phyloP scores from a whole-genome alignment of 208 protist species.

The Trypanosoma cruzi region DNA sequence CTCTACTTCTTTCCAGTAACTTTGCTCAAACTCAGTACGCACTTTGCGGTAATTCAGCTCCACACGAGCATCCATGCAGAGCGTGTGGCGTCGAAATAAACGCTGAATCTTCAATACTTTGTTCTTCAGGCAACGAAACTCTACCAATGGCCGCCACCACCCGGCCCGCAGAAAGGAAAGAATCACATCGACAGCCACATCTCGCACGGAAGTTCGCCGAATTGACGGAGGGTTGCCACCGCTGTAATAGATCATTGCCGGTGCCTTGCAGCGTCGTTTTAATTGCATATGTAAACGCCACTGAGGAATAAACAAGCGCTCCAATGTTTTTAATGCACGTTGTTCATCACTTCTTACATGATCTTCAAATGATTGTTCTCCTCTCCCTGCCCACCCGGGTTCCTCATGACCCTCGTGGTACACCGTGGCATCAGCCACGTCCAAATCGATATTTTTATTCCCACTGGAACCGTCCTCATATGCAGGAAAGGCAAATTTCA shows the following conservation, averaged over 20 bases:
- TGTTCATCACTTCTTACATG: background rate
- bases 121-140: background rate
- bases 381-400: background rate
- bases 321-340: conserved; percentile 8
- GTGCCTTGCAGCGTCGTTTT: background rate
- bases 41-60: conserved; percentile 64
- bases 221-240: background rate
- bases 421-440: background rate
- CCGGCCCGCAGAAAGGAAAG: conserved; percentile 4
- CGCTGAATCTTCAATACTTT: conserved; percentile 50
- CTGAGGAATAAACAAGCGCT: conserved; percentile 14
- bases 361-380: background rate
- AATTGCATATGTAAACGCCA: conserved; percentile 26
- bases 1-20: conserved; percentile 54
- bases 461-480: too few relatives aligned
- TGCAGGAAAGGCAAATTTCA: background rate
- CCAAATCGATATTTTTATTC: background rate
- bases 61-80: conserved; percentile 42
- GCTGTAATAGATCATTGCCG: background rate
- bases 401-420: background rate
- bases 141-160: background rate
- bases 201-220: background rate
- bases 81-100: conserved; percentile 37
- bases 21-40: conserved; percentile 41
- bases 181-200: conserved; percentile 19